phyloP scores from a whole-genome alignment of 73 alveolate genomes.

The Paramecium sexaurelia region DNA sequence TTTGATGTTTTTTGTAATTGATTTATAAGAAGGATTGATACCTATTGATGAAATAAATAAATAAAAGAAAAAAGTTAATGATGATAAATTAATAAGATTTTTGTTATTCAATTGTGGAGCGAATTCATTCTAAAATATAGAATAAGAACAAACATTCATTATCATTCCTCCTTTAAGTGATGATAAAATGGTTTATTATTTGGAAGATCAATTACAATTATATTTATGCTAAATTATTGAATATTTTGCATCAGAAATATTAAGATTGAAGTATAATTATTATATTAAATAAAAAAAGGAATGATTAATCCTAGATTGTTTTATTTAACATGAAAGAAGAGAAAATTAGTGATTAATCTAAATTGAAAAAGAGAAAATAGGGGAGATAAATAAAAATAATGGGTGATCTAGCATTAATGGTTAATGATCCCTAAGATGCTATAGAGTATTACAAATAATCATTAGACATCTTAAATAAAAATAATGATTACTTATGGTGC shows the following conservation, averaged over 20 bases:
- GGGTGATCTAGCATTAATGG: conserved; percentile 18
- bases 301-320: not conserved
- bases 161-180: conserved; percentile 33
- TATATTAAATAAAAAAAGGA: not conserved
- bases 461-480: not conserved
- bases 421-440: not conserved
- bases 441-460: conserved; percentile 12
- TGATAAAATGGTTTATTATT: conserved; percentile 49
- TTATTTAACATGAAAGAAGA: conserved; percentile 35
- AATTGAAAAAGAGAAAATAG: conserved; percentile 28
- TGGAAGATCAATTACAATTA: conserved; percentile 7
- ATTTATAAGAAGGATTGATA: not conserved
- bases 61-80: conserved; percentile 12
- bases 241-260: conserved; percentile 32
- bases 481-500: conserved; percentile 36
- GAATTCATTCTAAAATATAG: not conserved
- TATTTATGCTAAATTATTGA: conserved; percentile 17
- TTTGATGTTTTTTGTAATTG: not conserved
- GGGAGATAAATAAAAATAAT: conserved; percentile 43
- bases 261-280: not conserved
- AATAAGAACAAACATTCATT: not conserved
- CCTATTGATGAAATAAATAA: conserved; percentile 6
- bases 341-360: conserved; percentile 5
- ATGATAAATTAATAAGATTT: conserved; percentile 17
- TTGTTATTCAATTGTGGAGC: not conserved